Conservation (phyloP, 805 yeast genomes). For the Debaryomyces maramus region DNA sequence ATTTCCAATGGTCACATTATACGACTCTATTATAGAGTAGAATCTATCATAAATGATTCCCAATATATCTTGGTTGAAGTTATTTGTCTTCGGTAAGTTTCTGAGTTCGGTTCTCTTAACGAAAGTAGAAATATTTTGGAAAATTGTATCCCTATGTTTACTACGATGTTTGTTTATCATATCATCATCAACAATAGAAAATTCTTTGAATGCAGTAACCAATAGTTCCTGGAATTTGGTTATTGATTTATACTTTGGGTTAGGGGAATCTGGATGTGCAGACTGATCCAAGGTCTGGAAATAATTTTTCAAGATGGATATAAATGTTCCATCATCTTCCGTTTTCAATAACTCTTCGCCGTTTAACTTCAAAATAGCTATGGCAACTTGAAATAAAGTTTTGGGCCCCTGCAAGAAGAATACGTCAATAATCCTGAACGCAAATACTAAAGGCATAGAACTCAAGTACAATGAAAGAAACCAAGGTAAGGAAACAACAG, state of each 20-base stretch:
- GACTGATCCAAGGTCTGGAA: slow-evolving; percentile 75
- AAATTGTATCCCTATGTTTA: slow-evolving; percentile 71
- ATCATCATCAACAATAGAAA: slow-evolving; percentile 74
- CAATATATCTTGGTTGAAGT: slow-evolving; percentile 56
- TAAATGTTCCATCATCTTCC: slow-evolving; percentile 90
- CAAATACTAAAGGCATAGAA: slow-evolving; percentile 92
- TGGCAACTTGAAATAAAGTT: slow-evolving; percentile 86
- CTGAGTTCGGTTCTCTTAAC: slow-evolving; percentile 90
- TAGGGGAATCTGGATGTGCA: slow-evolving; percentile 71
- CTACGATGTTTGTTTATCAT: slow-evolving; percentile 67
- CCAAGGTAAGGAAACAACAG: slow-evolving; percentile 96
- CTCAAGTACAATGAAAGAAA: slow-evolving; percentile 85
- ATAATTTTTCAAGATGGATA: slow-evolving; percentile 79
- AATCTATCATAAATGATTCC: slow-evolving; percentile 82
- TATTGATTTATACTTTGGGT: slow-evolving; percentile 61
- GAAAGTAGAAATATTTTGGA: slow-evolving; percentile 83
- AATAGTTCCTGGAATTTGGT: slow-evolving; percentile 87
- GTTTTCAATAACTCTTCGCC: slow-evolving; percentile 79
- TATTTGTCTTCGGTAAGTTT: slow-evolving; percentile 72
- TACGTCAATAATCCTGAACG: slow-evolving; percentile 87
- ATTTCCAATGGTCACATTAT: slow-evolving; percentile 47
- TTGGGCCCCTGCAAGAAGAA: slow-evolving; percentile 88
- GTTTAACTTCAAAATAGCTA: slow-evolving; percentile 85
- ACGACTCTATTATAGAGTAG: slow-evolving; percentile 72
- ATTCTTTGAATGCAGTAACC: slow-evolving; percentile 91